Evolutionary conservation across 2,329 filamentous ascomycete genomes (phyloP).

Genomic region (Curvularia spicifera): DNA sequence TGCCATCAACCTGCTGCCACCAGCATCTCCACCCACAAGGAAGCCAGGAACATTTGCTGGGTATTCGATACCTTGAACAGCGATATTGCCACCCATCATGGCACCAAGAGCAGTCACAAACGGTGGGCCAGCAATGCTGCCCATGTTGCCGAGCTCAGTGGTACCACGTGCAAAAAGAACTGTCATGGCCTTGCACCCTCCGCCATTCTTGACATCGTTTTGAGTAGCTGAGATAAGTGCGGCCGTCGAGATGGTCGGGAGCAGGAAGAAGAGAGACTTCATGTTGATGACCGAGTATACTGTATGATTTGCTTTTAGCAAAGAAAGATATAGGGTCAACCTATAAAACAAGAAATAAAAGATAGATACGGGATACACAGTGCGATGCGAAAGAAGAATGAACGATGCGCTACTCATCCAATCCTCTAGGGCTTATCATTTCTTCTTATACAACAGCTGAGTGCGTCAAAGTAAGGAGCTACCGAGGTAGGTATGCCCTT

Average conservation of each 20-base stretch:
- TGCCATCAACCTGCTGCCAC: conserved; percentile 56
- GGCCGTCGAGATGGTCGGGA: conserved; percentile 21
- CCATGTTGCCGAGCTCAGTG: conserved; percentile 61
- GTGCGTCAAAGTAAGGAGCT: neutral
- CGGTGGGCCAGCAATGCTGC: conserved; percentile 57
- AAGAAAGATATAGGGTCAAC: neutral
- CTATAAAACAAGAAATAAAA: neutral
- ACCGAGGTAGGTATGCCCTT: conserved; percentile 4
- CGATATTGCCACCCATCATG: conserved; percentile 53
- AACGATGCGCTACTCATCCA: neutral
- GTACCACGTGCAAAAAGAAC: conserved; percentile 65
- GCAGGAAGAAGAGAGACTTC: conserved; percentile 23
- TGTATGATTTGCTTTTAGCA: neutral
- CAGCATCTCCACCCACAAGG: conserved; percentile 54
- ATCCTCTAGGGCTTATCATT: neutral
- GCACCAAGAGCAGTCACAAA: conserved; percentile 56
- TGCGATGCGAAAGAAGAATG: neutral
- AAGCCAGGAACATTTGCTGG: conserved; percentile 56
- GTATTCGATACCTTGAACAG: conserved; percentile 63
- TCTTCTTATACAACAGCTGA: conserved; percentile 4
- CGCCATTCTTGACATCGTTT: conserved; percentile 37
- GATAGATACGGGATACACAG: neutral
- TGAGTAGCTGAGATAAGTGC: conserved; percentile 32
- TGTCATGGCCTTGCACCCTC: conserved; percentile 56
- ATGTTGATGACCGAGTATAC: conserved; percentile 13